These are phyloP conservation scores for Anastatica hierochuntica DNA, from an alignment of 345 rosid species.

Conservation along the genomic window DNA sequence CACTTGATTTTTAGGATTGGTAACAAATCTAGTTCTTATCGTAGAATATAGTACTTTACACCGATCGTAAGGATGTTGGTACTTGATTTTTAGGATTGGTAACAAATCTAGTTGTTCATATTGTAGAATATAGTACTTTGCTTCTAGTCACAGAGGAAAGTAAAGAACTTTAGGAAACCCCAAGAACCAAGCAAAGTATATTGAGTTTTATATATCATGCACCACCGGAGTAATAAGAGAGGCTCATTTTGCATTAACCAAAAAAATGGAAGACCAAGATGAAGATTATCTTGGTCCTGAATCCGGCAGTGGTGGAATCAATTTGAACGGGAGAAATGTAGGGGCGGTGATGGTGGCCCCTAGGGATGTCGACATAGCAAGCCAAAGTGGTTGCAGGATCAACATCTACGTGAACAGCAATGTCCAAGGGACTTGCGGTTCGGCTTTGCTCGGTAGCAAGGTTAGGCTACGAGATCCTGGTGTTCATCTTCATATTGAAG, in stretches of 20 bases:
- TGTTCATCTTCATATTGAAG: conserved; percentile 29
- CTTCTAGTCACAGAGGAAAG: conserved; percentile 5
- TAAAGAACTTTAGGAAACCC: conserved; percentile 15
- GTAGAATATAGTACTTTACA: too few species aligned
- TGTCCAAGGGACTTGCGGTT: conserved; percentile 39
- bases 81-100: not conserved
- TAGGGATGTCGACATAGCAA: conserved; percentile 24
- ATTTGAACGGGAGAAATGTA: conserved; percentile 43
- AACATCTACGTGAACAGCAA: conserved; percentile 56
- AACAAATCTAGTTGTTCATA: conserved; percentile 4
- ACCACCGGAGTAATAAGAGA: not conserved
- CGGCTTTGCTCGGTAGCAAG: conserved; percentile 35
- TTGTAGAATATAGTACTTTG: conserved; percentile 18
- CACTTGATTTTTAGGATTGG: too few species aligned
- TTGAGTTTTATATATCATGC: not conserved
- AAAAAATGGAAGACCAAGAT: conserved; percentile 16
- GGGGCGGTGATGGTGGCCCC: conserved; percentile 57
- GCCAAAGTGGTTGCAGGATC: conserved; percentile 36
- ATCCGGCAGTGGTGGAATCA: conserved; percentile 11
- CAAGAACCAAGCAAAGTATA: conserved; percentile 13
- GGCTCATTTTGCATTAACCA: conserved; percentile 13
- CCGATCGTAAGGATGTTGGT: too few species aligned
- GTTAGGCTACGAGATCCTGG: conserved; percentile 42
- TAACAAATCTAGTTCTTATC: too few species aligned
- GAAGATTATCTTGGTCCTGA: conserved; percentile 6